Percentiles rank a stretch among this genome's conserved stretches.
phyloP scores from a whole-genome alignment of 2,329 filamentous ascomycete species.

The Geoglossum cookeanum region DNA sequence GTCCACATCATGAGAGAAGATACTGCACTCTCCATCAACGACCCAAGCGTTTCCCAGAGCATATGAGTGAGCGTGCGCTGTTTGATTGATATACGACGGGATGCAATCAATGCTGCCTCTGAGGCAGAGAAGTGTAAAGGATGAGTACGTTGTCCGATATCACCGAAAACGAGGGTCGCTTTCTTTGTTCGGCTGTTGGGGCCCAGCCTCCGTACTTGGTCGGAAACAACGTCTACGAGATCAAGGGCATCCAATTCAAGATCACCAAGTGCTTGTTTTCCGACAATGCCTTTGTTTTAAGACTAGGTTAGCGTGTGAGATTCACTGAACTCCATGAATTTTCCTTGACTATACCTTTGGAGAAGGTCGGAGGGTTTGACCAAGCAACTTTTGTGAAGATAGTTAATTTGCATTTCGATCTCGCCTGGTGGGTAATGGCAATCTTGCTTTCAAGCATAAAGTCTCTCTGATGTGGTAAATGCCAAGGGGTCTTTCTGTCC shows the following conservation, averaged over 20 bases:
- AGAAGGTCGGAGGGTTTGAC: constrained; percentile 41
- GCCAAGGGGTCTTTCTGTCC: constrained; percentile 51
- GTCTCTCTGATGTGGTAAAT: constrained; percentile 59
- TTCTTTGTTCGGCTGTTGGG: constrained; percentile 56
- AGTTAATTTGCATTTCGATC: constrained; percentile 79
- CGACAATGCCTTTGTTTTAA: constrained; percentile 20
- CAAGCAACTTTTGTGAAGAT: constrained; percentile 81
- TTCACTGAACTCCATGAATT: not conserved
- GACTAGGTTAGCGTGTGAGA: not conserved
- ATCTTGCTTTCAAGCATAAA: constrained; percentile 79
- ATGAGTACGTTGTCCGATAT: constrained; percentile 40
- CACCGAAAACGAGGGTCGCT: constrained; percentile 61
- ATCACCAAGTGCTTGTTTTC: constrained; percentile 54
- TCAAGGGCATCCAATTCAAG: constrained; percentile 53
- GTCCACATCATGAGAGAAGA: constrained; percentile 63
- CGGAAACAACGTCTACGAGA: constrained; percentile 54
- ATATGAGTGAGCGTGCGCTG: constrained; percentile 19
- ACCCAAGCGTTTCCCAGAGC: constrained; percentile 52
- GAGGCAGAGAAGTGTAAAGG: not conserved
- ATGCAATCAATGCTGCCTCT: not conserved
- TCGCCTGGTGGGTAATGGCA: constrained; percentile 82
- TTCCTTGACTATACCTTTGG: constrained; percentile 19
- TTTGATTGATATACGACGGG: constrained; percentile 1
- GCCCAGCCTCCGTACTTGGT: constrained; percentile 58
- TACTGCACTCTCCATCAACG: constrained; percentile 53